Evolutionary conservation across 371 early-diverging fungal species (phyloP).

Genomic region (Actinomortierella ambigua): DNA sequence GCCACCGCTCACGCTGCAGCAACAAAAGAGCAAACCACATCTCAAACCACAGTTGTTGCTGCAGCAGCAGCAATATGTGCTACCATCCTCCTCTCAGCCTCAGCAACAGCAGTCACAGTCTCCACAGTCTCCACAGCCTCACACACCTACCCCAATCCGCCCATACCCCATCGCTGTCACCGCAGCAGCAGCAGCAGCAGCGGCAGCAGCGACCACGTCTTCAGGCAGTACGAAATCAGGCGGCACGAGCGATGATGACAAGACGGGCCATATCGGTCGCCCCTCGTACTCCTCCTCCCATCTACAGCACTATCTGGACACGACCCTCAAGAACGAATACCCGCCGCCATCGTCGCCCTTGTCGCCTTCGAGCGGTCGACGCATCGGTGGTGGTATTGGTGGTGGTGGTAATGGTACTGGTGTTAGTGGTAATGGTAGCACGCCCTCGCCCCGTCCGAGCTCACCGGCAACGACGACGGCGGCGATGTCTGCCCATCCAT

Average conservation of each 20-base stretch:
- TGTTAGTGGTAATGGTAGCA: no score
- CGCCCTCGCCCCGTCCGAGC: no score
- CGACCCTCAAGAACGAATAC: not conserved
- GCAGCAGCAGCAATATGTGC: no score
- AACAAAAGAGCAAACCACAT: not conserved
- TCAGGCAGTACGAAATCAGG: not conserved
- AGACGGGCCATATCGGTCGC: not conserved
- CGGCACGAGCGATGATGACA: not conserved
- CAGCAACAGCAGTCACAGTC: not conserved
- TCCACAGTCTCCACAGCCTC: conserved; percentile 1
- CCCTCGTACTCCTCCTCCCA: conserved; percentile 29
- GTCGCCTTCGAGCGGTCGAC: not conserved
- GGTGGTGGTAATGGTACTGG: not conserved
- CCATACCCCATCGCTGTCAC: not conserved
- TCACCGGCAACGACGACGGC: no score
- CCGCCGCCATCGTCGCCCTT: not conserved
- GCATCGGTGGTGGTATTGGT: not conserved
- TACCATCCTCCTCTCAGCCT: not conserved
- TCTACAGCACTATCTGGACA: conserved; percentile 26
- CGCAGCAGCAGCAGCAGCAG: not conserved
- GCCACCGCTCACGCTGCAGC: no score
- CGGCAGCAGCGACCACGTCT: not conserved
- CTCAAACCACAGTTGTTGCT: not conserved
- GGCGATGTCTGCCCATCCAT: no score
- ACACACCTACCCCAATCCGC: not conserved